A percentile compares a stretch with the other conserved stretches of the same genome.
These are phyloP conservation scores for Teratosphaeria epicoccoides DNA, from an alignment of 2,329 filamentous ascomycete species.

Conservation along the genomic window DNA sequence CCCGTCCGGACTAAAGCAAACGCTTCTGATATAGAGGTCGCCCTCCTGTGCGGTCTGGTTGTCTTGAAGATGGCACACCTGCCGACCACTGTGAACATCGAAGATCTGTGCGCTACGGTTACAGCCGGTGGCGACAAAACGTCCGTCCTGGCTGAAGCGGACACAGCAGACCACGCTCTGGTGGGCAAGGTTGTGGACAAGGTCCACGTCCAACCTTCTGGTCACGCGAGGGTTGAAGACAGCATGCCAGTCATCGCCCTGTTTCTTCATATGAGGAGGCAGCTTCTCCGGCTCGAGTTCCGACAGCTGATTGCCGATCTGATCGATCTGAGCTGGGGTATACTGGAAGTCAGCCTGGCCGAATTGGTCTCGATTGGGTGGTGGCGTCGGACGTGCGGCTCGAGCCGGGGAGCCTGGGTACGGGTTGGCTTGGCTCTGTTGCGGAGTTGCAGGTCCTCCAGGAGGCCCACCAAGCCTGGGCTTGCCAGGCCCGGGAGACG, in stretches of 20 bases:
- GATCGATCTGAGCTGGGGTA: conserved; percentile 26
- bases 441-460: conserved; percentile 51
- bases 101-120: conserved; percentile 99
- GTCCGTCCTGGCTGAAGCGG: conserved; percentile 88
- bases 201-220: conserved; percentile 80
- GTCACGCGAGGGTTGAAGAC: conserved; percentile 86
- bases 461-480: conserved; percentile 49
- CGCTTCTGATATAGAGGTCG: conserved; percentile 92
- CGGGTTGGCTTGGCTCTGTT: conserved; percentile 78
- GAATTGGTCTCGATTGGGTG: conserved; percentile 30
- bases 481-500: conserved; percentile 76
- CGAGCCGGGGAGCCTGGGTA: conserved; percentile 81
- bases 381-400: conserved; percentile 42
- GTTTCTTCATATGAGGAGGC: conserved; percentile 77
- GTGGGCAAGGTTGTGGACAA: conserved; percentile 85
- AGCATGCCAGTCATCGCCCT: conserved; percentile 85
- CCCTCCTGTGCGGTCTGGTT: conserved; percentile 76
- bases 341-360: conserved; percentile 23
- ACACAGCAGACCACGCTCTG: conserved; percentile 98
- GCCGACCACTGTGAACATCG: conserved; percentile 76
- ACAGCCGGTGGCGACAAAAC: conserved; percentile 92
- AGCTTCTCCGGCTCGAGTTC: conserved; percentile 81
- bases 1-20: conserved; percentile 96
- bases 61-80: conserved; percentile 83
- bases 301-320: conserved; percentile 61